These are phyloP conservation scores for Panaeolus cyanescens DNA, from an alignment of 768 basidiomycete species.

Conservation along the genomic window DNA sequence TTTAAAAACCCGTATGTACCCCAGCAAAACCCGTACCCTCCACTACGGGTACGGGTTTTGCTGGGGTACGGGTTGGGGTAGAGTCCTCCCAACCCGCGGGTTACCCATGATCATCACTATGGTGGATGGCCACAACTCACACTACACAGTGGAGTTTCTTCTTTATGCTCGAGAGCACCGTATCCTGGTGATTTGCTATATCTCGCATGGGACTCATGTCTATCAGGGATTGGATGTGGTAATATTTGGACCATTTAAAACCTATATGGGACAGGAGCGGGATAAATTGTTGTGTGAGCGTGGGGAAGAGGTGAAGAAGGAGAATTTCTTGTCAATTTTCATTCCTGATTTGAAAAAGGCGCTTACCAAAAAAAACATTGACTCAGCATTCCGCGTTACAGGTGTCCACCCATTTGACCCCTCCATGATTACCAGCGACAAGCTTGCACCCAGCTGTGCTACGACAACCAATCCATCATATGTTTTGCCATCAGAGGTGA, in stretches of 20 bases:
- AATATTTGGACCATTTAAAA: conserved; percentile 28
- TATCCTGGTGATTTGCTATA: conserved; percentile 46
- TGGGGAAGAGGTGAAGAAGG: conserved; percentile 27
- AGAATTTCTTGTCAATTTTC: conserved; percentile 39
- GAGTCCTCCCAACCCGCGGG: no score
- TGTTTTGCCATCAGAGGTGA: neutral
- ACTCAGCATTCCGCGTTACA: conserved; percentile 37
- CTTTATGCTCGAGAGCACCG: conserved; percentile 32
- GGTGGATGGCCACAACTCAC: conserved; percentile 42
- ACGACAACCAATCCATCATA: conserved; percentile 16
- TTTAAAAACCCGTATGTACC: no score
- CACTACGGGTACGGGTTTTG: no score
- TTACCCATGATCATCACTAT: no score
- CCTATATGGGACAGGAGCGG: conserved; percentile 14
- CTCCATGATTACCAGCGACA: conserved; percentile 27
- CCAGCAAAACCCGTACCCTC: no score
- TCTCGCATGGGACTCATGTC: conserved; percentile 44
- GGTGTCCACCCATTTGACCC: conserved; percentile 40
- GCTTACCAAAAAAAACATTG: conserved; percentile 32
- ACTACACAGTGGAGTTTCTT: conserved; percentile 40
- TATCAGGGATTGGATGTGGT: conserved; percentile 48
- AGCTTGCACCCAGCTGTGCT: conserved; percentile 36
- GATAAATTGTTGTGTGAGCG: conserved; percentile 14
- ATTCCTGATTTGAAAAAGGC: conserved; percentile 27
- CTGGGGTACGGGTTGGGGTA: no score